Base-by-base conservation (phyloP, 2,329 filamentous ascomycete genomes). In the Verticillium nonalfalfae region DNA sequence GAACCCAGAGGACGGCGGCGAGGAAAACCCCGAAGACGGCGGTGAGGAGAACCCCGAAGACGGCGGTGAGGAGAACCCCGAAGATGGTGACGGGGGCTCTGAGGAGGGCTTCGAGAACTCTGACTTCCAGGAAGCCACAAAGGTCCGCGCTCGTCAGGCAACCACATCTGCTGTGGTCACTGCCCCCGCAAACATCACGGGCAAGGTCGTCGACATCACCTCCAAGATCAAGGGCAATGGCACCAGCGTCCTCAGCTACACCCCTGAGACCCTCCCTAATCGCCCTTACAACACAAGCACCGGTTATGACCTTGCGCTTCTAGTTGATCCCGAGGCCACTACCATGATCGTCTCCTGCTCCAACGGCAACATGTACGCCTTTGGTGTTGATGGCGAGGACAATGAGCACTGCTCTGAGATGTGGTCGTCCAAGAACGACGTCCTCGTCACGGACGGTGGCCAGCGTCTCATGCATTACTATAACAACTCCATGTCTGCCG, bases 321-420 rank as follows among this genome's bases (percentile, higher is more conserved):
- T 72, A 6, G 57, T 69, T 21, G 67, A 68, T 59, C 60, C 65
- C 4, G 33, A 21, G 7, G 59, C 39, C 15, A 64, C 61, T 13
- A 65, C 62, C 61, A 67, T 68, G 59, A 50, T 75, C 35, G 58
- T 70, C n/a, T 67, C 69, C 3, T 76, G 72, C 69, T 65, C 63
- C 63, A 68, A 74, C 62, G 71, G 71, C 61, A 74, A 74, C 64
- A n/a, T 74, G n/a, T 74, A 74, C 61, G 67, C 66, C 21, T 66
- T 69, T 15, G 58, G 39, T 18, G 60, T 59, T 50, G 65, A 66
- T n/a, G 62, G 66, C 58, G 36, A 60, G n/a, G 64, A 63, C 26
- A 66, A 61, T 45, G 55, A 59, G 1, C 60, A 60, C 50, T 71
- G 67, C 64, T 68, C 64, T 58, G 63, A 64, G 38, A 59, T 68